Conservation (phyloP, 345 rosid species). For the Euphorbia peplus region DNA sequence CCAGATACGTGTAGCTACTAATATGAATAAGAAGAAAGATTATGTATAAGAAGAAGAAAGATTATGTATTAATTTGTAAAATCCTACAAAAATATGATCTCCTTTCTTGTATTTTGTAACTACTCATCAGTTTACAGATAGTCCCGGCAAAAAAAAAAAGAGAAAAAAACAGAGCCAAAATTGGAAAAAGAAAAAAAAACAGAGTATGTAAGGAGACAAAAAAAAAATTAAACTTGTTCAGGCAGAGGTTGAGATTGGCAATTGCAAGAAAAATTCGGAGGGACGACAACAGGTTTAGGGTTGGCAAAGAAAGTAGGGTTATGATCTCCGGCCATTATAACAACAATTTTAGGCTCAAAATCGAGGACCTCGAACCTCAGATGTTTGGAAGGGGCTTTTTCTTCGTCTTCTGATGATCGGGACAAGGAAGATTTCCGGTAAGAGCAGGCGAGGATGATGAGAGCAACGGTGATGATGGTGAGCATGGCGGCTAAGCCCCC, state of each 20-base stretch:
- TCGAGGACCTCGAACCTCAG: neutral
- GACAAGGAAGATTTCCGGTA: slow-evolving; percentile 4
- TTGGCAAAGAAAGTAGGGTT: slow-evolving; percentile 16
- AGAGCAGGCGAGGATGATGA: slow-evolving; percentile 33
- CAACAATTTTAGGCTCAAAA: slow-evolving; percentile 21
- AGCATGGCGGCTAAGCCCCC: slow-evolving; percentile 23
- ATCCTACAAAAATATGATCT: neutral
- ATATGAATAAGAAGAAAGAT: neutral
- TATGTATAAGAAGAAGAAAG: neutral
- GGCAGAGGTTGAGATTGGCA: neutral
- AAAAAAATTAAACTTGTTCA: neutral
- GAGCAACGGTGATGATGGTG: slow-evolving; percentile 20
- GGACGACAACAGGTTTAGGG: neutral
- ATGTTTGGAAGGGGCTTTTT: neutral
- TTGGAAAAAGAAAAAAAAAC: neutral
- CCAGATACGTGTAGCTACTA: too few species aligned
- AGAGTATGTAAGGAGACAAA: too few species aligned
- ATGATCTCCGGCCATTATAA: slow-evolving; percentile 23
- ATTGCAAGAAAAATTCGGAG: neutral
- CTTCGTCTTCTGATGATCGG: slow-evolving; percentile 3
- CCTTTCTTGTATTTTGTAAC: neutral
- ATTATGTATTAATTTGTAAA: neutral
- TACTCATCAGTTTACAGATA: slow-evolving; percentile 8
- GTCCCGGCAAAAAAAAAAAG: neutral
- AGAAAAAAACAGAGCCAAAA: neutral